These are phyloP conservation scores for Penicillium macrosclerotiorum DNA, from an alignment of 495 filamentous ascomycete species.

Conservation along the genomic window DNA sequence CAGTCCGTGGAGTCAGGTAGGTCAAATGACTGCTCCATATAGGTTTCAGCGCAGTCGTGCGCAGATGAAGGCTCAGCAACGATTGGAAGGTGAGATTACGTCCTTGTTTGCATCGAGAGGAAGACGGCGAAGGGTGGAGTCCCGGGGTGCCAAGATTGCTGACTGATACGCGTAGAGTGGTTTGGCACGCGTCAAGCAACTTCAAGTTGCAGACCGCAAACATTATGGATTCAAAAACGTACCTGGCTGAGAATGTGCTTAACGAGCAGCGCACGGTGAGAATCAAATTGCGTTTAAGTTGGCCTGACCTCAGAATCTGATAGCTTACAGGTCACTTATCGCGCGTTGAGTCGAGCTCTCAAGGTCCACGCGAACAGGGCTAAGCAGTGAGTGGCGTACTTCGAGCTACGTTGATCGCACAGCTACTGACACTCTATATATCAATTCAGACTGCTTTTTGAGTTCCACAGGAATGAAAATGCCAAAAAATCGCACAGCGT, in stretches of 20 bases:
- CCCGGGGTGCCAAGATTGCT: slow-evolving; percentile 42
- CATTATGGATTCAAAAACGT: slow-evolving; percentile 59
- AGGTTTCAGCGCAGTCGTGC: neutral
- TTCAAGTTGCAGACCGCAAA: slow-evolving; percentile 12
- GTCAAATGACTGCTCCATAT: slow-evolving; percentile 53
- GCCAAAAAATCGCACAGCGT: slow-evolving; percentile 68
- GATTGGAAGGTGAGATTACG: neutral
- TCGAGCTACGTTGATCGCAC: neutral
- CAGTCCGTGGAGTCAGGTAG: slow-evolving; percentile 92
- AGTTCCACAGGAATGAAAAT: slow-evolving; percentile 81
- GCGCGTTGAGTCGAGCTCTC: slow-evolving; percentile 71
- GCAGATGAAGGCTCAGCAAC: neutral
- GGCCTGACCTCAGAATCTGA: slow-evolving; percentile 2
- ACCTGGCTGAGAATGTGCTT: slow-evolving; percentile 72
- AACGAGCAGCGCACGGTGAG: slow-evolving; percentile 73
- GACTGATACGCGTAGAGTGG: slow-evolving; percentile 54
- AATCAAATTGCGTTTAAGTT: neutral
- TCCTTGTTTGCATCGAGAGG: neutral
- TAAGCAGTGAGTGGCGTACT: slow-evolving; percentile 62
- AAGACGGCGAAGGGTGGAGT: slow-evolving; percentile 14
- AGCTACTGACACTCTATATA: neutral
- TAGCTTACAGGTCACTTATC: slow-evolving; percentile 72
- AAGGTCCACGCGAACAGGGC: slow-evolving; percentile 79
- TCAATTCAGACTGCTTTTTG: slow-evolving; percentile 84
- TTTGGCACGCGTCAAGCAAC: slow-evolving; percentile 38